These are phyloP conservation scores for Physaria fendleri DNA, from an alignment of 345 rosid species.

Conservation along the genomic window DNA sequence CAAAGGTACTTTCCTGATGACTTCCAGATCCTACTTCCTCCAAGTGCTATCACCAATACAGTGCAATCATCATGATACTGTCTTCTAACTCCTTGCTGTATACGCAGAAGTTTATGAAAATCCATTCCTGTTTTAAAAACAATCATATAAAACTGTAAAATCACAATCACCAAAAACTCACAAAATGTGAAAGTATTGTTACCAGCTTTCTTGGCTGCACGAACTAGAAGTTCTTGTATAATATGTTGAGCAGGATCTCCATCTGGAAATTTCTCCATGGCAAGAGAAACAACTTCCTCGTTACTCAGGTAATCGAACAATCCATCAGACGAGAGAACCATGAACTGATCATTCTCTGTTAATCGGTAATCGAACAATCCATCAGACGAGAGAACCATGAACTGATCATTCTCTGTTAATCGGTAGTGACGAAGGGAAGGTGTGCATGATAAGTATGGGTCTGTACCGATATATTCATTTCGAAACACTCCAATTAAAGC, in stretches of 20 bases:
- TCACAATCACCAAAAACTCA: too few relatives aligned
- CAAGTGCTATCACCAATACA: slow-evolving; percentile 90
- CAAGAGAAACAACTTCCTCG: slow-evolving; percentile 79
- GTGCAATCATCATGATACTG: slow-evolving; percentile 97
- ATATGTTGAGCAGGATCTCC: slow-evolving; percentile 97
- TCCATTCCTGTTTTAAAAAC: slow-evolving; percentile 54
- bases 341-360: slow-evolving; percentile 82
- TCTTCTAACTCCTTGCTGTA: slow-evolving; percentile 94
- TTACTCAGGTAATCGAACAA: slow-evolving; percentile 89
- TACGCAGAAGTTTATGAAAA: slow-evolving; percentile 82
- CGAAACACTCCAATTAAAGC: slow-evolving; percentile 84
- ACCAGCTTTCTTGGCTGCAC: slow-evolving; percentile 99
- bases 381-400: slow-evolving; percentile 87
- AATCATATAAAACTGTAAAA: too few relatives aligned
- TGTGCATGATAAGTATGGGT: slow-evolving; percentile 73
- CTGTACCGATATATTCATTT: slow-evolving; percentile 76
- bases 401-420: slow-evolving; percentile 76
- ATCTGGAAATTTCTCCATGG: slow-evolving; percentile 89
- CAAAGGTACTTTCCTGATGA: slow-evolving; percentile 91
- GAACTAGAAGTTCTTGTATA: slow-evolving; percentile 82
- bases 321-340: slow-evolving; percentile 93
- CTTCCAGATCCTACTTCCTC: slow-evolving; percentile 93
- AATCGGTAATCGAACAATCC: slow-evolving; percentile 92
- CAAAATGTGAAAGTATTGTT: slow-evolving; percentile 18
- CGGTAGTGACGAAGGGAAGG: slow-evolving; percentile 89